Conservation (phyloP, 2,329 filamentous ascomycete species). For the Colletotrichum zoysiae region DNA sequence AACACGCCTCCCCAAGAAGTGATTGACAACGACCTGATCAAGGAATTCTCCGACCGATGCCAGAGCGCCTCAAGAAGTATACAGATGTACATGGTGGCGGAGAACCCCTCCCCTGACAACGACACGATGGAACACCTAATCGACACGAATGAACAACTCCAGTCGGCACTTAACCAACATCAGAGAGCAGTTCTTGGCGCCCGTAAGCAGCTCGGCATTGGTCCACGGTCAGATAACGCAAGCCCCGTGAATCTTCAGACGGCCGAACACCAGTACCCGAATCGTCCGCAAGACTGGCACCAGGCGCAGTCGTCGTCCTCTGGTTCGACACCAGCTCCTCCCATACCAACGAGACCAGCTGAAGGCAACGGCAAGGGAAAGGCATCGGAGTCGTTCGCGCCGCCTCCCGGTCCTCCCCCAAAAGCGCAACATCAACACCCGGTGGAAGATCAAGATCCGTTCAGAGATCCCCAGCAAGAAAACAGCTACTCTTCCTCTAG, state of each 20-base stretch:
- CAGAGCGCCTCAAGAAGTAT: conserved; percentile 83
- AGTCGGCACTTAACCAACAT: conserved; percentile 84
- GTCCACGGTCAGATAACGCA: conserved; percentile 46
- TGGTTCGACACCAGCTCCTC: conserved; percentile 35
- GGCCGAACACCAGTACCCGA: conserved; percentile 43
- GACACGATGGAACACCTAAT: conserved; percentile 94
- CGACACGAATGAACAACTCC: conserved; percentile 92
- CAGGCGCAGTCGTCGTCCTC: conserved; percentile 43
- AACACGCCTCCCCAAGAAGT: conserved; percentile 84
- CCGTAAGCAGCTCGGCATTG: conserved; percentile 65
- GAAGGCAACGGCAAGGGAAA: conserved; percentile 47
- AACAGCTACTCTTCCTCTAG: conserved; percentile 25
- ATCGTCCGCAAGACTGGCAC: conserved; percentile 38
- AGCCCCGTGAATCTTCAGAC: conserved; percentile 45
- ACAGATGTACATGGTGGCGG: conserved; percentile 85
- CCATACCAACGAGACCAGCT: conserved; percentile 29
- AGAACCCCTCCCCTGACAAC: conserved; percentile 86
- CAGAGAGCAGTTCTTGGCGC: conserved; percentile 81
- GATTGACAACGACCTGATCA: conserved; percentile 86
- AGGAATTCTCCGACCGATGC: conserved; percentile 91
- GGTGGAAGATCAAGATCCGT: conserved; percentile 46
- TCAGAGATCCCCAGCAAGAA: conserved; percentile 45
- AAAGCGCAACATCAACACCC: conserved; percentile 52
- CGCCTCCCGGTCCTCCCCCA: conserved; percentile 38
- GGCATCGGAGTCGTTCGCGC: conserved; percentile 42